Evolutionary conservation across 306 rosid genomes (phyloP), one percentile per base, ranked within the genome.

Genomic region (Begonia masoniana): DNA sequence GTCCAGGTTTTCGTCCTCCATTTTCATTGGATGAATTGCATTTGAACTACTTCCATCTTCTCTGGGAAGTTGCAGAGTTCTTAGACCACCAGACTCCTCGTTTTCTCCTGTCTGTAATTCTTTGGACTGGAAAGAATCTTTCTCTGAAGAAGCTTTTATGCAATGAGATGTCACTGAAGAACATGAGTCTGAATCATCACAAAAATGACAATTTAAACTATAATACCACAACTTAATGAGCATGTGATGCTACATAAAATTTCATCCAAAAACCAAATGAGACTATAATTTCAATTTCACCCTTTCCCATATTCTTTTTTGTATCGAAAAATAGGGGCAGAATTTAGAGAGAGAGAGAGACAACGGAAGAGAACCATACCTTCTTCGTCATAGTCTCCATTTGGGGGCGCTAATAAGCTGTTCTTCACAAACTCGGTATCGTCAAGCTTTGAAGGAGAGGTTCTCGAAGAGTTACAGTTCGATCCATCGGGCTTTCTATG

Each of bases 381-480:
- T 85, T 84, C 92, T 52, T 80, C 89, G 14, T 78, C 83, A 63
- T 73, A 68, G 64, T 43, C 79, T 45, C 70, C 89, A 62, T 45
- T 55, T 39, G 70, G 55, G 13, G 79, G 58, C 54, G 63, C 52
- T 43, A 89, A 74, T 60, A 89, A 76, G 80, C 94, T 73, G 60
- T 82, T 75, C 47, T 65, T 74, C 52, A 75, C 82, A 73, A 76
- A 82, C 47, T 85, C 95, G 15, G 85, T 24, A 71, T 89, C 91
- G 10, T 71, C 87, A 63, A 76, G 52, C 71, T 77, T 82, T 26
- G 97, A 71, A 65, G 97, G 97, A 42, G 97, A 89, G 53, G 97
- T 85, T 78, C 97, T 85, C 13, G 95, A 73, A 50, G 97, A 89
- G 80, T 80, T 85, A 69, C 74, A 67, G 73, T 80, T 85, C 73